Percentiles rank a stretch among this genome's conserved stretches.
Evolutionary conservation across 2,329 filamentous ascomycete genomes (phyloP).

Genomic region (Basipetospora sp.): DNA sequence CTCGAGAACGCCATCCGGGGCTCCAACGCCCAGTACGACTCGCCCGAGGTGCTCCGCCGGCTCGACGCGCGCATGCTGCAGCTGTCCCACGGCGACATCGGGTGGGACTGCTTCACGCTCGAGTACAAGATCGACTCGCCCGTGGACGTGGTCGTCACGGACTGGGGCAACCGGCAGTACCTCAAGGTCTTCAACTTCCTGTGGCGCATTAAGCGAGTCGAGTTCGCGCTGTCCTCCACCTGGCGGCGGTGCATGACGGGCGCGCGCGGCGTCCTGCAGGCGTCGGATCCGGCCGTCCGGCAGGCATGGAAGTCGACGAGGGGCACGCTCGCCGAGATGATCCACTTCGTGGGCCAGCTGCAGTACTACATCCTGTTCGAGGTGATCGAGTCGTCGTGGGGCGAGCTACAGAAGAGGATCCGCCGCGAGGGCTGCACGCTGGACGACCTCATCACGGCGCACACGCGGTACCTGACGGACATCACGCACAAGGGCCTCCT

Average conservation of each 20-base stretch:
- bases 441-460: slow-evolving; percentile 85
- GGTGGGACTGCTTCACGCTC: slow-evolving; percentile 97
- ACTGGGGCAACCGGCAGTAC: slow-evolving; percentile 90
- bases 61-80: slow-evolving; percentile 97
- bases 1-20: slow-evolving; percentile 93
- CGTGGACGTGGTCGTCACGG: slow-evolving; percentile 90
- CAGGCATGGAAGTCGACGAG: slow-evolving; percentile 81
- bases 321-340: slow-evolving; percentile 88
- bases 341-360: slow-evolving; percentile 90
- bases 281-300: slow-evolving; percentile 51
- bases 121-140: slow-evolving; percentile 97
- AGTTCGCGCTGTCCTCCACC: slow-evolving; percentile 78
- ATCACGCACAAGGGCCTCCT: slow-evolving; percentile 94
- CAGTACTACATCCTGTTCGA: slow-evolving; percentile 99
- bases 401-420: slow-evolving; percentile 69
- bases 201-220: slow-evolving; percentile 94
- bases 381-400: slow-evolving; percentile 94
- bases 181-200: slow-evolving; percentile 98
- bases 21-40: slow-evolving; percentile 92
- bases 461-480: slow-evolving; percentile 76
- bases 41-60: slow-evolving; percentile 74
- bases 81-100: slow-evolving; percentile 88
- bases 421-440: slow-evolving; percentile 76
- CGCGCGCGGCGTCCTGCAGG: slow-evolving; percentile 74
- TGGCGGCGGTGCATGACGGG: slow-evolving; percentile 97